A percentile compares a stretch with the other conserved stretches of the same genome.
Evolutionary conservation across 2,329 filamentous ascomycete species (phyloP).

Genomic region (Didymella glomerata): DNA sequence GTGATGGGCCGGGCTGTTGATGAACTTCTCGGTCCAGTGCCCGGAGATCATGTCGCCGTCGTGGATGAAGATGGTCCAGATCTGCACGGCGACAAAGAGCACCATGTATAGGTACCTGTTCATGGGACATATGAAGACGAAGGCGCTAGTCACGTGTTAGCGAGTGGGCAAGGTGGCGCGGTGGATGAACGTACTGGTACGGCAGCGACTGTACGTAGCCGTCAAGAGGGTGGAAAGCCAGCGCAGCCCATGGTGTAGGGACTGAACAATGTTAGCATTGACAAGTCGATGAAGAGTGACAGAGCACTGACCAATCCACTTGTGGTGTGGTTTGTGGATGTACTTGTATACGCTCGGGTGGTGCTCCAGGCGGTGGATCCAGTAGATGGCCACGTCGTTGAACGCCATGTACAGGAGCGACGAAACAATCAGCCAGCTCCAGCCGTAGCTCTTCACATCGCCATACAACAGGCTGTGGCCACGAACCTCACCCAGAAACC

Average conservation of each 20-base stretch:
- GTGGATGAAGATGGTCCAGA: constrained; percentile 62
- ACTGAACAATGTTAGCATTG: constrained; percentile 40
- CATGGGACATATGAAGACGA: constrained; percentile 58
- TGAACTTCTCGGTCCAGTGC: constrained; percentile 58
- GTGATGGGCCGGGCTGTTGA: constrained; percentile 61
- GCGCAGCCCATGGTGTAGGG: constrained; percentile 58
- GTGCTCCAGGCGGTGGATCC: constrained; percentile 59
- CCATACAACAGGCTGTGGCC: constrained; percentile 57
- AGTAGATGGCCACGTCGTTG: constrained; percentile 59
- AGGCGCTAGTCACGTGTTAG: constrained; percentile 45
- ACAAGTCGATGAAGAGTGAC: background rate
- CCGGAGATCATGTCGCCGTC: constrained; percentile 61
- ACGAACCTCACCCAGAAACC: constrained; percentile 60
- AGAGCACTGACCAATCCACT: constrained; percentile 56
- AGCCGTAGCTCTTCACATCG: constrained; percentile 43
- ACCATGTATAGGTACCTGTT: constrained; percentile 58
- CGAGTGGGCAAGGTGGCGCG: background rate
- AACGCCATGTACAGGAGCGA: constrained; percentile 56
- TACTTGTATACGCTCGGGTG: constrained; percentile 59
- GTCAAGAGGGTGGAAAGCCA: constrained; percentile 60
- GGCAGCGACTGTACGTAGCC: constrained; percentile 59
- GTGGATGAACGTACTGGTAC: constrained; percentile 53
- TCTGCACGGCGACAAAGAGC: constrained; percentile 57
- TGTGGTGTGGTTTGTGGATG: constrained; percentile 60
- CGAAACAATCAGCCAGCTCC: constrained; percentile 52